phyloP scores from a whole-genome alignment of 805 yeast genomes.

The Wickerhamiella lipophila region DNA sequence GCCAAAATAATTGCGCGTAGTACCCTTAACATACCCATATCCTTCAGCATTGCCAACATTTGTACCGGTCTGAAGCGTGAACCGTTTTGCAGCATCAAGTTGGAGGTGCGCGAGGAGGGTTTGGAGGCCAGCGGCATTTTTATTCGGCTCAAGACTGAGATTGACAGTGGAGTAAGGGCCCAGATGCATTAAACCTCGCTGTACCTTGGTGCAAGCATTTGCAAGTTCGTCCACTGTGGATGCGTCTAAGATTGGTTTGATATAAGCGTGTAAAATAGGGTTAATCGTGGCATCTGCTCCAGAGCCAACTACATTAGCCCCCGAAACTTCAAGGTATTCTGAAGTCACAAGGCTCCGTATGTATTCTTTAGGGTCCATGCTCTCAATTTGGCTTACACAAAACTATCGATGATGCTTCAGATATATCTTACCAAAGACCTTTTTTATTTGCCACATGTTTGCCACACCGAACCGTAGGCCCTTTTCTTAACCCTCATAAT shows the following conservation, averaged over 20 bases:
- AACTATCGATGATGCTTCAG: too few species aligned
- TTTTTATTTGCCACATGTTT: not conserved
- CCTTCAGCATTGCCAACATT: slow-evolving; percentile 96
- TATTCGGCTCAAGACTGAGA: not conserved
- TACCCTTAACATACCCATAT: slow-evolving; percentile 76
- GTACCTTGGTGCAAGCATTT: slow-evolving; percentile 21
- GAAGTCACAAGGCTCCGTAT: not conserved
- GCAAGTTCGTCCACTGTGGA: slow-evolving; percentile 20
- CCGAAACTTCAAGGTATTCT: slow-evolving; percentile 9
- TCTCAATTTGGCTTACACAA: too few species aligned
- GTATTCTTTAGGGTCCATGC: not conserved
- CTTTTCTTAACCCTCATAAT: too few species aligned
- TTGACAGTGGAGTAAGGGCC: slow-evolving; percentile 5
- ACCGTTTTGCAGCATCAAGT: slow-evolving; percentile 39
- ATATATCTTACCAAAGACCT: too few species aligned
- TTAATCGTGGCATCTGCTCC: slow-evolving; percentile 24
- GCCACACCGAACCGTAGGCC: too few species aligned
- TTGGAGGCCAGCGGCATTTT: not conserved
- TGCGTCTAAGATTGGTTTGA: slow-evolving; percentile 27
- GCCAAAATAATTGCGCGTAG: slow-evolving; percentile 47
- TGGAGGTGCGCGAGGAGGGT: slow-evolving; percentile 14
- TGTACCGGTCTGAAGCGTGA: slow-evolving; percentile 84
- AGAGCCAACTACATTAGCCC: slow-evolving; percentile 27
- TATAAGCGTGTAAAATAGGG: slow-evolving; percentile 24
- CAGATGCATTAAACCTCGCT: slow-evolving; percentile 15